phyloP scores from a whole-genome alignment of 192 early-diverging fungal species.

The Entomortierella beljakovae region DNA sequence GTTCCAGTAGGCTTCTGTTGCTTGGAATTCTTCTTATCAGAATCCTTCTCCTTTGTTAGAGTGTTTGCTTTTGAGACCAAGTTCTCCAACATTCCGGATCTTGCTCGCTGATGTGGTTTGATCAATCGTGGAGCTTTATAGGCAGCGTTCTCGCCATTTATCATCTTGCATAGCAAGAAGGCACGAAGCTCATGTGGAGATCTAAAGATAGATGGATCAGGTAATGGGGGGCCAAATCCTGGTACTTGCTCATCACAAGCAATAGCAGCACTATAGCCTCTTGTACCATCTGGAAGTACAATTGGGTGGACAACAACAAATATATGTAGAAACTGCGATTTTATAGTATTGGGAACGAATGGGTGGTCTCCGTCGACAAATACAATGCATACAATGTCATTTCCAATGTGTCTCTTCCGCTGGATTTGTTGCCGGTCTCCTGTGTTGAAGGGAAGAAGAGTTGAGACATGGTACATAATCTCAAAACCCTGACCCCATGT shows the following conservation, averaged over 20 bases:
- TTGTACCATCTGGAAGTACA: slow-evolving; percentile 26
- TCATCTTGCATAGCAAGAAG: slow-evolving; percentile 59
- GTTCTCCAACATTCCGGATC: slow-evolving; percentile 62
- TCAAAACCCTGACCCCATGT: slow-evolving; percentile 78
- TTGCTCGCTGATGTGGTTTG: slow-evolving; percentile 58
- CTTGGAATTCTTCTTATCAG: slow-evolving; percentile 17
- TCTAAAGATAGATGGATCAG: slow-evolving; percentile 57
- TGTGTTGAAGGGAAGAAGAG: slow-evolving; percentile 74
- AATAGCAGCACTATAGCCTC: slow-evolving; percentile 26
- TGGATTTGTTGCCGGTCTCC: slow-evolving; percentile 79
- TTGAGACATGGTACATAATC: slow-evolving; percentile 84
- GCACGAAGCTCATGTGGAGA: slow-evolving; percentile 46
- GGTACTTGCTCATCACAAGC: slow-evolving; percentile 62
- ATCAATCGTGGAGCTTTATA: slow-evolving; percentile 65
- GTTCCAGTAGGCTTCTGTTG: background rate
- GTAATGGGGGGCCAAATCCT: slow-evolving; percentile 63
- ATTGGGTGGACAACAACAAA: slow-evolving; percentile 62
- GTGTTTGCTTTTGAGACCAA: slow-evolving; percentile 56
- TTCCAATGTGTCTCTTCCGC: slow-evolving; percentile 72
- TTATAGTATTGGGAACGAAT: slow-evolving; percentile 65
- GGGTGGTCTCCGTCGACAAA: slow-evolving; percentile 66
- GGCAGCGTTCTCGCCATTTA: slow-evolving; percentile 69
- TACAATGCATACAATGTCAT: slow-evolving; percentile 72
- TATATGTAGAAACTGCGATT: slow-evolving; percentile 69
- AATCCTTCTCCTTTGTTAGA: slow-evolving; percentile 42